These are phyloP conservation scores for Gracilaria domingensis DNA, from an alignment of 23 red algal species.

Conservation along the genomic window DNA sequence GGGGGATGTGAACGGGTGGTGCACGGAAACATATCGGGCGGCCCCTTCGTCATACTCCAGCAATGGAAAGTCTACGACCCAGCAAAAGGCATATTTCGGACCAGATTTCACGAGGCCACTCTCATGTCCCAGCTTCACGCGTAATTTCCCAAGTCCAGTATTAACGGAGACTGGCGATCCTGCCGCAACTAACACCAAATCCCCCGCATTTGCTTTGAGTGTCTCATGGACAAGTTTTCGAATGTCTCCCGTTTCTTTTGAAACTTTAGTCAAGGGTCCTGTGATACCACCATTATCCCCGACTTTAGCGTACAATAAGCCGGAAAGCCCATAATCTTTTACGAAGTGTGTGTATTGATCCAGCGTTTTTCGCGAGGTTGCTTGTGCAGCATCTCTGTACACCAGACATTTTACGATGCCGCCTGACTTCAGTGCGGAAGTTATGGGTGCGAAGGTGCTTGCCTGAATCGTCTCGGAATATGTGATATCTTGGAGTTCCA, in stretches of 20 bases:
- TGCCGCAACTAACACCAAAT: constrained; percentile 86
- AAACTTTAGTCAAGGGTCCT: constrained; percentile 78
- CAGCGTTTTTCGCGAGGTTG: constrained; percentile 81
- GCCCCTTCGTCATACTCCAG: constrained; percentile 84
- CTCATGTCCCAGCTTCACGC: constrained; percentile 83
- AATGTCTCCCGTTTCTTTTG: constrained; percentile 10
- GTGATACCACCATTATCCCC: constrained; percentile 57
- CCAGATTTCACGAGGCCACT: constrained; percentile 48
- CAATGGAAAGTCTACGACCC: constrained; percentile 95
- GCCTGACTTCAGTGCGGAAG: constrained; percentile 38
- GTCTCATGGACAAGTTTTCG: constrained; percentile 25
- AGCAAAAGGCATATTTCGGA: constrained; percentile 75
- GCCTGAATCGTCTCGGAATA: constrained; percentile 21
- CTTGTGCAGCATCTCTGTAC: constrained; percentile 51
- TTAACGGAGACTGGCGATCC: constrained; percentile 77
- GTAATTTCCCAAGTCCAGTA: constrained; percentile 83
- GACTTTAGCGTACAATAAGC: constrained; percentile 93
- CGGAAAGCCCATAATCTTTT: constrained; percentile 82
- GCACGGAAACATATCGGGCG: constrained; percentile 74
- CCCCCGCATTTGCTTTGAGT: constrained; percentile 67
- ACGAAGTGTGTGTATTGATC: constrained; percentile 93
- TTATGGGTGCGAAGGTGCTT: constrained; percentile 66
- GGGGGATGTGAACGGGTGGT: constrained; percentile 98
- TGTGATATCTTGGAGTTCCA: constrained; percentile 84
- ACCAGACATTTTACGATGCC: constrained; percentile 86